These are phyloP conservation scores for Phytophthora sp. DNA, from an alignment of 352 stramenopile genomes.

Conservation along the genomic window DNA sequence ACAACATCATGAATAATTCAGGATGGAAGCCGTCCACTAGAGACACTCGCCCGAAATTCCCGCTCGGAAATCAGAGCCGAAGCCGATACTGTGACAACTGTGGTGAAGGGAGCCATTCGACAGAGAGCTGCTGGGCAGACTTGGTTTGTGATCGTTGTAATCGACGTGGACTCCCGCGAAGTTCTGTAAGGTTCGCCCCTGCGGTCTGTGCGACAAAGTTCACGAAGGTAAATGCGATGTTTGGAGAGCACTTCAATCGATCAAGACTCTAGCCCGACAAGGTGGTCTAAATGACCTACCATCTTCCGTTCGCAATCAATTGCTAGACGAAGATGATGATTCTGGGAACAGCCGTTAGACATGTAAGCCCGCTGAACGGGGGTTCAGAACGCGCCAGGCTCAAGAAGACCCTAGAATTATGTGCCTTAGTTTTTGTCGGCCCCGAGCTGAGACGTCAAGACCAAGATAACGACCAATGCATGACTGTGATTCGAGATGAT, in stretches of 20 bases:
- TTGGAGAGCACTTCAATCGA: not conserved
- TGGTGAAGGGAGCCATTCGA: not conserved
- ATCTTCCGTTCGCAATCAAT: not conserved
- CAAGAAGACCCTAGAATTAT: too few relatives aligned
- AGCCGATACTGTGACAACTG: not conserved
- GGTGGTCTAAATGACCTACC: not conserved
- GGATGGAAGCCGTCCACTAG: too few relatives aligned
- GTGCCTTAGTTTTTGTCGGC: too few relatives aligned
- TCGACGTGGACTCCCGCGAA: not conserved
- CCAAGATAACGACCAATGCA: too few relatives aligned
- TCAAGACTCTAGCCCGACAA: not conserved
- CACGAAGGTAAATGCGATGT: not conserved
- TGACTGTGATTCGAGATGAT: too few relatives aligned
- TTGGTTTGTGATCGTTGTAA: not conserved
- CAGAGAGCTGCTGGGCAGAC: not conserved
- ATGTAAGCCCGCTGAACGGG: too few relatives aligned
- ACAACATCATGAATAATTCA: too few relatives aligned
- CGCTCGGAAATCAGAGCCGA: not conserved
- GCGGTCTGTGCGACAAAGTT: not conserved
- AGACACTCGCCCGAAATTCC: too few relatives aligned
- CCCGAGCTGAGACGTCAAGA: too few relatives aligned
- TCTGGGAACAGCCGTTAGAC: not conserved
- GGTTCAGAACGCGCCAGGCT: too few relatives aligned
- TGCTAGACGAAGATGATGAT: not conserved
- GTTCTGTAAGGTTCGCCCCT: not conserved